Evolutionary conservation across 495 filamentous ascomycete genomes (phyloP).

Genomic region (Tuber aestivum): DNA sequence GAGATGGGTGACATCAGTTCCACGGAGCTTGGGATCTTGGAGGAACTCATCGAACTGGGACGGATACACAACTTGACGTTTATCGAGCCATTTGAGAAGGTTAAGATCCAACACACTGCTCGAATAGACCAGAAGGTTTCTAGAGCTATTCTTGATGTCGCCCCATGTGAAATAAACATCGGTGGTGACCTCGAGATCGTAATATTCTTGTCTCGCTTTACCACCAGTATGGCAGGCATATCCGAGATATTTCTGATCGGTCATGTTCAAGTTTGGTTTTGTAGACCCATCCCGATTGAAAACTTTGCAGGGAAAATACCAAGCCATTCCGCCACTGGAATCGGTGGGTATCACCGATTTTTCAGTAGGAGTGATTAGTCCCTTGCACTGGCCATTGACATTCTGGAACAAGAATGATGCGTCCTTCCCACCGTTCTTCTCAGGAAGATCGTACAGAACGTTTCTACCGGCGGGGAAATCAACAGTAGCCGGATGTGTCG

Average conservation of each 20-base stretch:
- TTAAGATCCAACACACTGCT: constrained; percentile 92
- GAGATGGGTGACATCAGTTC: constrained; percentile 84
- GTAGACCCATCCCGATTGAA: constrained; percentile 92
- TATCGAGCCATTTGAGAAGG: constrained; percentile 86
- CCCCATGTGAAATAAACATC: constrained; percentile 95
- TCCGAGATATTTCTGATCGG: constrained; percentile 60
- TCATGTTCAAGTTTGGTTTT: constrained; percentile 63
- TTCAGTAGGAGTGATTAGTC: constrained; percentile 64
- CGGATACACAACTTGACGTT: constrained; percentile 71
- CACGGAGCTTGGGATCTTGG: constrained; percentile 66
- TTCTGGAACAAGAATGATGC: constrained; percentile 98
- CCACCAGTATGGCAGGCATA: constrained; percentile 84
- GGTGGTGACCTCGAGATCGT: constrained; percentile 55
- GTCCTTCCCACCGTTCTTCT: constrained; percentile 77
- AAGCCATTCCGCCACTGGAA: constrained; percentile 66
- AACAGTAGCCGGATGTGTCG: constrained; percentile 66
- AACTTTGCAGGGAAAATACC: constrained; percentile 91
- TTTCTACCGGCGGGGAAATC: constrained; percentile 70
- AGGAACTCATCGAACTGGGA: constrained; percentile 71
- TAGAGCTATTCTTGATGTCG: constrained; percentile 78
- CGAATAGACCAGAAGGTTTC: constrained; percentile 88
- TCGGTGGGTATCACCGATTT: constrained; percentile 76
- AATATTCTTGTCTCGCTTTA: constrained; percentile 65
- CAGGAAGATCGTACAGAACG: constrained; percentile 75
- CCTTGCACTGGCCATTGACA: constrained; percentile 96